Evolutionary conservation across 176 grass and related monocot species (phyloP).

Genomic region (Poa annua): DNA sequence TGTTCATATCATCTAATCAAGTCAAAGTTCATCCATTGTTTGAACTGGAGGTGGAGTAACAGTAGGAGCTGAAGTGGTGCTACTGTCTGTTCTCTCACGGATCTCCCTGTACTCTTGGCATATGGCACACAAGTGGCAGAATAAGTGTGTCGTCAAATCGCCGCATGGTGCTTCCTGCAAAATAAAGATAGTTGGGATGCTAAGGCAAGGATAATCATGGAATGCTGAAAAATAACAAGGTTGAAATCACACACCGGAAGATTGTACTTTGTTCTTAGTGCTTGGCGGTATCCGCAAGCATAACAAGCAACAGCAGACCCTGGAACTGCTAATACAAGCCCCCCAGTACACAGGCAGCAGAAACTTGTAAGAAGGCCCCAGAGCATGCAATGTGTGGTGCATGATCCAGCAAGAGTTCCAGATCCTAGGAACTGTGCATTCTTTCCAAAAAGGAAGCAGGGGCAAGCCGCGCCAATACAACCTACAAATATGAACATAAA

Average conservation of each 20-base stretch:
- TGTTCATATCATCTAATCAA: not conserved
- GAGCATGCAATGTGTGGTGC: constrained; percentile 80
- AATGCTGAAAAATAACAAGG: constrained; percentile 26
- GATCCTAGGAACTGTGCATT: constrained; percentile 87
- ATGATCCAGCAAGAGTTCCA: constrained; percentile 81
- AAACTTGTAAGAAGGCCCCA: constrained; percentile 87
- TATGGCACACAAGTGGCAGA: constrained; percentile 88
- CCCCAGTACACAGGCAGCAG: constrained; percentile 79
- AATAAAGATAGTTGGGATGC: not conserved
- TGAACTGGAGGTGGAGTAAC: constrained; percentile 64
- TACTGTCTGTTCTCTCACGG: constrained; percentile 53
- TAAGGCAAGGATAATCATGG: constrained; percentile 11
- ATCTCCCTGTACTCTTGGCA: constrained; percentile 97
- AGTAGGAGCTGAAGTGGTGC: constrained; percentile 30
- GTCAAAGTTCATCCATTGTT: constrained; percentile 66
- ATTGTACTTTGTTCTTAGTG: constrained; percentile 75
- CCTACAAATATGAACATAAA: constrained; percentile 53
- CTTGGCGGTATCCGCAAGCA: constrained; percentile 73
- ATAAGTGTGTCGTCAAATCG: constrained; percentile 83
- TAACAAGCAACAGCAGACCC: constrained; percentile 89
- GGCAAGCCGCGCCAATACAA: constrained; percentile 78
- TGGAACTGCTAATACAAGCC: constrained; percentile 73
- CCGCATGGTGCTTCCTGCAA: constrained; percentile 83
- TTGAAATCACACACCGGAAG: constrained; percentile 59
- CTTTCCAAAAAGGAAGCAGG: constrained; percentile 88